Base-by-base conservation (phyloP, 2,329 filamentous ascomycete genomes). In the Fusarium sacchari region DNA sequence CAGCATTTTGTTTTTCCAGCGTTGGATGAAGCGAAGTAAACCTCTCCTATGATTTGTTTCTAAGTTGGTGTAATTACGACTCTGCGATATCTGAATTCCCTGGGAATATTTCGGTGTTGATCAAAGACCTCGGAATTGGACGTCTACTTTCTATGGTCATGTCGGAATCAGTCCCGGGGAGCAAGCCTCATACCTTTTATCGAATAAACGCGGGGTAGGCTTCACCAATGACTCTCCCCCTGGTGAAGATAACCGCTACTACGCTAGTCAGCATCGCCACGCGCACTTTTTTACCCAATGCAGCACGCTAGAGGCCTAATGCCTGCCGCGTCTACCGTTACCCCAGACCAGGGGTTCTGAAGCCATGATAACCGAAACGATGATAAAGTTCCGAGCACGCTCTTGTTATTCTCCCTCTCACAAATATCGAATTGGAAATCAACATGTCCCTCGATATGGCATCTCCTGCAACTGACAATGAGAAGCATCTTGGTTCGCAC, bases 211-310 rank as follows among this genome's bases (percentile, higher is more conserved):
- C 22, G 52, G 52, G 26, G 26, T 56, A 56, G 39, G 15, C 15
- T 24, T 39, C 17, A 28, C 26, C 10, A 20, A 40, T 11, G 22
- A 18, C 52, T n/a, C 8, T 14, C 36, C 26, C 50, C 26, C 22
- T 42, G 50, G 17, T 44, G 17, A 34, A 34, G 37, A 57, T 34
- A 30, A 4, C 13, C 13, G 20, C 18, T 12, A 44, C n/a, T 10
- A 28, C 24, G 34, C 50, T 53, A 37, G 49, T 20, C 3, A 17
- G 20, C 8, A 32, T 55, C 28, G 36, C 47, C 60, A 57, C 59
- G 32, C 60, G 63, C 63, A 66, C 63, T 66, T 64, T 65, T 66
- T 64, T 37, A 13, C 63, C 49, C 18, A 37, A 64, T 20, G n/a
- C 34, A 53, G 63, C 10, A 49, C 39, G 30, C 49, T 64, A 49